Base-by-base conservation (phyloP, 495 filamentous ascomycete genomes). In the Penicillium arizonense region DNA sequence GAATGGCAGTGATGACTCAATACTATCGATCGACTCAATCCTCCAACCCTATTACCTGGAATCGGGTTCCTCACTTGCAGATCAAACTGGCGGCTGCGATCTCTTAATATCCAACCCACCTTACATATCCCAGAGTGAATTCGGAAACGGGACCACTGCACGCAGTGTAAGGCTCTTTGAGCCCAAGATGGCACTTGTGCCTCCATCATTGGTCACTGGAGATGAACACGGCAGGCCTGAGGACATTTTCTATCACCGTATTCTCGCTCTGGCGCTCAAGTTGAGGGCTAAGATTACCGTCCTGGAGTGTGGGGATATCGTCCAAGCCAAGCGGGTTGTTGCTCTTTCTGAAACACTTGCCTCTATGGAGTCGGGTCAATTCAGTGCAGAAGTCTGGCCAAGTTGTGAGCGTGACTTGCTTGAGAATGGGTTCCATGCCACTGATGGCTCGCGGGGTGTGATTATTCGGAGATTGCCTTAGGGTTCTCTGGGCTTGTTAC, bases 81-180 rank as follows among this genome's bases (percentile, higher is more conserved):
- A 16, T 20, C 33, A 50, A 42, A 20, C 24, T 23, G 21, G 5
- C 16, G 46, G 36, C 21, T 83, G 79, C 50, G 88, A 96, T 56
- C 62, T 98, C n/a, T 64, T 98, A 0, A 82, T 91, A 30, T 83
- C 87, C 4, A 98, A 98, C 68, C 94, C 94, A 10, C 94, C 94
- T 0, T 97, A 98, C 67, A 87, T 98, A 42, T 93, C 91, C 10
- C 63, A 65, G 0, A 14, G 45, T 0, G 73, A 75, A 2, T 95
- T 87, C 57, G 55, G 59, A 2, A 71, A 63, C 10, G 77, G 74
- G 3, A 81, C 75, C 0, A 91, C 87, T 0, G 72, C 77, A 0
- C 82, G 87, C 40, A 88, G 85, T 23, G 94, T 97, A 23, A 77
- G 92, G 4, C 82, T 80, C 16, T 88, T 80, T 64, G 94, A 98